Base-by-base conservation (phyloP, 306 rosid species). In the Prunus campanulata region DNA sequence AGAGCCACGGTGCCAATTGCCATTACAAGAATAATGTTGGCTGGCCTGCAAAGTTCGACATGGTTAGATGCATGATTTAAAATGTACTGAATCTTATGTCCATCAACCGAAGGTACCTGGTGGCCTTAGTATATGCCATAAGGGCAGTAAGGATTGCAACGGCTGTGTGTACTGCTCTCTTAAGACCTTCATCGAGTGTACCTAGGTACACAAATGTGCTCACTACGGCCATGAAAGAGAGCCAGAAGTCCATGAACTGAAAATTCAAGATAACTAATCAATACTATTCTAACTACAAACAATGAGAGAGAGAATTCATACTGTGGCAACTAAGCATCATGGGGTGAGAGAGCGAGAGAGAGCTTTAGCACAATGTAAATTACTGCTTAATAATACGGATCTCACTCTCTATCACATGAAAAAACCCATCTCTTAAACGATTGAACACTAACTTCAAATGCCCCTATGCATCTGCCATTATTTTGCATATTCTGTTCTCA, bases 181-280 rank as follows among this genome's bases (percentile, higher is more conserved):
- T 91, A 70, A 75, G 32, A 63, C 56, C 91, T 86, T 96, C 98
- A 3, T 83, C 87, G 22, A 92, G 83, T 29, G 96, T 85, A 70
- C 97, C 87, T 14, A 96, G 85, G 85, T 88, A 92, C 75, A 96
- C 86, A 19, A 87, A 92, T 66, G 99, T 96, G 88, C 97, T 92
- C 78, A 91, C 86, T 77, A 92, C 91, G 29, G 99, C 99, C 99
- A 96, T 86, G 89, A 96, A 96, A 81, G 98, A 96, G 68, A 96
- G 93, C 99, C 99, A 96, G 78, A 96, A 89, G 86, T 96, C 99
- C 97, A 96, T 78, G 86, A 96, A 91, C 99, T 96, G 91, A 86
- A 87, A 87, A 75, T 72, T 80, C 50, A 59, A 75, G 25, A 77
- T 65, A 20, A 72, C 20, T 11, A 76, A 72, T 65, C 10, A 57